Percentiles rank a stretch among this genome's conserved stretches.
phyloP scores from a whole-genome alignment of 192 early-diverging fungal species.

The Coemansia sp. region DNA sequence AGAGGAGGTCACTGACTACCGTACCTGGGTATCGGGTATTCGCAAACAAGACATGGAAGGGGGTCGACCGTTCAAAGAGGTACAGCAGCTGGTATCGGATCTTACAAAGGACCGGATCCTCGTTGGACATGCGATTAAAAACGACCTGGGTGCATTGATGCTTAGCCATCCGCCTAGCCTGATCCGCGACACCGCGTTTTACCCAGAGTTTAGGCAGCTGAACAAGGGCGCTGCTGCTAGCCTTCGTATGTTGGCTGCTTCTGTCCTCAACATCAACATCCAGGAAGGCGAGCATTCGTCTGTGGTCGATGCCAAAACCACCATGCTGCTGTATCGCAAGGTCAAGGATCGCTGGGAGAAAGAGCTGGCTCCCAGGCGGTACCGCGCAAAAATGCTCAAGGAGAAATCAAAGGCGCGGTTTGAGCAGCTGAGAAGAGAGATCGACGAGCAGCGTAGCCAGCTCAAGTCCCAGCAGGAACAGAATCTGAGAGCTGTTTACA shows the following conservation, averaged over 20 bases:
- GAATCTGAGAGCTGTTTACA: not conserved
- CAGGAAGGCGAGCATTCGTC: slow-evolving; percentile 88
- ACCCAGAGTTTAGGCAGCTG: slow-evolving; percentile 71
- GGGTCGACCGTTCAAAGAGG: slow-evolving; percentile 74
- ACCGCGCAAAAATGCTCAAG: slow-evolving; percentile 30
- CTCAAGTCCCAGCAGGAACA: slow-evolving; percentile 5
- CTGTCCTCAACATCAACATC: slow-evolving; percentile 77
- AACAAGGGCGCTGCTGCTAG: slow-evolving; percentile 67
- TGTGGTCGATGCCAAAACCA: slow-evolving; percentile 84
- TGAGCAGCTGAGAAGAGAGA: slow-evolving; percentile 37
- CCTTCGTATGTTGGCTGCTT: slow-evolving; percentile 74
- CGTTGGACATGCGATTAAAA: slow-evolving; percentile 87
- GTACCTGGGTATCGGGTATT: slow-evolving; percentile 91
- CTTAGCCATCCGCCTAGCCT: slow-evolving; percentile 77
- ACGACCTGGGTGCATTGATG: slow-evolving; percentile 85
- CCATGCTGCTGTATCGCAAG: slow-evolving; percentile 88
- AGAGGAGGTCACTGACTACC: slow-evolving; percentile 89
- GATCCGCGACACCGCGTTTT: slow-evolving; percentile 83
- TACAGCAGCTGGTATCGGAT: slow-evolving; percentile 78
- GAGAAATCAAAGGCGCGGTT: slow-evolving; percentile 48
- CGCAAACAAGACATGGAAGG: slow-evolving; percentile 68
- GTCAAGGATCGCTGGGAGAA: slow-evolving; percentile 83
- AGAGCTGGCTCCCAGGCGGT: slow-evolving; percentile 33
- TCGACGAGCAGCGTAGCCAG: slow-evolving; percentile 21
- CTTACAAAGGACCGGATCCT: slow-evolving; percentile 84